Conservation (phyloP, 805 yeast genomes). For the Candida krabiensis region DNA sequence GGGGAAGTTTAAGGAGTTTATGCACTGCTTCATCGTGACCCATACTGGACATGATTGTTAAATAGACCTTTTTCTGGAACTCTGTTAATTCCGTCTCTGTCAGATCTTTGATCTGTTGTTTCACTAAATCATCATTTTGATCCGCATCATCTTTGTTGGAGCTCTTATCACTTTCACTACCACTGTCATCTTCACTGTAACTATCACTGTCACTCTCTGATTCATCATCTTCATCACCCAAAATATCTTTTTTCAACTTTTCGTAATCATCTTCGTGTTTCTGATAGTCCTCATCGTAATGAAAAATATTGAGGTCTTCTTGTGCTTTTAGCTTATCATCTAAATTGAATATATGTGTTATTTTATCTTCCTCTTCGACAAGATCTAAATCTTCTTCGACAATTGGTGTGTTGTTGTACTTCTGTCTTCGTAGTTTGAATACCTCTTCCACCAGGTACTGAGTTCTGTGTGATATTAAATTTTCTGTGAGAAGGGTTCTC, state of each 20-base stretch:
- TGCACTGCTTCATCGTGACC: slow-evolving; percentile 93
- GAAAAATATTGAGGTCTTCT: slow-evolving; percentile 48
- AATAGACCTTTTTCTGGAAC: slow-evolving; percentile 73
- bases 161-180: slow-evolving; percentile 26
- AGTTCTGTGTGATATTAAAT: slow-evolving; percentile 41
- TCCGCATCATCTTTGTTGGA: slow-evolving; percentile 24
- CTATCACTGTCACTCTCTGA: slow-evolving; percentile 29
- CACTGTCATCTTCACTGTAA: slow-evolving; percentile 15
- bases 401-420: slow-evolving; percentile 38
- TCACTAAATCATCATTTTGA: slow-evolving; percentile 18
- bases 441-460: slow-evolving; percentile 50
- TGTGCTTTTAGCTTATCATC: slow-evolving; percentile 50
- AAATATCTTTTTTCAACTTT: slow-evolving; percentile 41
- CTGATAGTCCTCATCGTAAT: slow-evolving; percentile 50
- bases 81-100: slow-evolving; percentile 64
- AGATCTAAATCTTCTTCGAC: slow-evolving; percentile 52
- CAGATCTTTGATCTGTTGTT: slow-evolving; percentile 54
- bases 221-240: slow-evolving; percentile 38
- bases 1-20: slow-evolving; percentile 58
- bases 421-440: slow-evolving; percentile 48
- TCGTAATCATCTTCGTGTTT: slow-evolving; percentile 50
- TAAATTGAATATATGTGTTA: slow-evolving; percentile 54
- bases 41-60: slow-evolving; percentile 86
- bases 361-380: slow-evolving; percentile 63
- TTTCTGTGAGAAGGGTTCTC: slow-evolving; percentile 59